A percentile compares a stretch with the other conserved stretches of the same genome.
Conservation (phyloP, 257 asterid genomes). For the Anisodus acutangulus region DNA sequence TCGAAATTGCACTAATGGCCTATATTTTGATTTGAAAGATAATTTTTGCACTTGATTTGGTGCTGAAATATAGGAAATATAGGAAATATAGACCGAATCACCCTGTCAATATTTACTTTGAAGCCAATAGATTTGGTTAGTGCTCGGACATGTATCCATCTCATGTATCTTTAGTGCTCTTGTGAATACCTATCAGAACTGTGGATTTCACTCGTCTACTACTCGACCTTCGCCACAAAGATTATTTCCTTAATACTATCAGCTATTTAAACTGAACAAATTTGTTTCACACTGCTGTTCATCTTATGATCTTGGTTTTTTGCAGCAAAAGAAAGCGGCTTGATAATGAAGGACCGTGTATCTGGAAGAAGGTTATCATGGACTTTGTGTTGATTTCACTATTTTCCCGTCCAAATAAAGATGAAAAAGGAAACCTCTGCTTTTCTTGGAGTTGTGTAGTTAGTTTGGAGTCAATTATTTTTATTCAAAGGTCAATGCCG, state of each 20-base stretch:
- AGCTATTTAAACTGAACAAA: background rate
- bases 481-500: slow-evolving; percentile 36
- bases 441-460: slow-evolving; percentile 43
- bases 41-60: background rate
- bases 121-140: background rate
- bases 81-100: background rate
- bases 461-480: slow-evolving; percentile 48
- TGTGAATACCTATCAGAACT: background rate
- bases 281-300: background rate
- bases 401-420: slow-evolving; percentile 32
- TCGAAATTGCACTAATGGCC: background rate
- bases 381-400: slow-evolving; percentile 43
- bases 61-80: background rate
- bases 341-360: slow-evolving; percentile 46
- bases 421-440: slow-evolving; percentile 36
- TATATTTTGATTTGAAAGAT: background rate
- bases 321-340: slow-evolving; percentile 80
- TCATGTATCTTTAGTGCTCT: background rate
- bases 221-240: background rate
- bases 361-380: slow-evolving; percentile 33
- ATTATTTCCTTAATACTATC: slow-evolving; percentile 2
- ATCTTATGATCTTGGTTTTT: background rate
- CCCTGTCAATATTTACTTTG: background rate
- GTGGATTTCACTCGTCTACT: background rate
- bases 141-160: background rate